Conservation (phyloP, 129 eudicot genomes). For the Lonicera japonica region DNA sequence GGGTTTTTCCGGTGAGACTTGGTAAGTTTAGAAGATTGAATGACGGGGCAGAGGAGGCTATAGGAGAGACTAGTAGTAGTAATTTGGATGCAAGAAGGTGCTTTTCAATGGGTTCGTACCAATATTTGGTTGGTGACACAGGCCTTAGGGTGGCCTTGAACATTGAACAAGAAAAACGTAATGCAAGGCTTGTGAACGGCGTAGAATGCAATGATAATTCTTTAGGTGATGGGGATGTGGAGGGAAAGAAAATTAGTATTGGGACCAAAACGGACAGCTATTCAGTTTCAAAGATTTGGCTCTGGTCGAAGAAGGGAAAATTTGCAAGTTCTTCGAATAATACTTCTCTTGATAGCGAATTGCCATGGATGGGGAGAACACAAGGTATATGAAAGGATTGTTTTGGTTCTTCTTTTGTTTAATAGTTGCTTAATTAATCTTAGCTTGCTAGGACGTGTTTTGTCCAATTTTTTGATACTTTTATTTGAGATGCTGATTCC, state of each 20-base stretch:
- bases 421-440: slow-evolving; percentile 13
- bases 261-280: slow-evolving; percentile 83
- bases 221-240: slow-evolving; percentile 30
- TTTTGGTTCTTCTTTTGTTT: slow-evolving; percentile 11
- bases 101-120: slow-evolving; percentile 88
- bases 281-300: slow-evolving; percentile 95
- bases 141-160: slow-evolving; percentile 53
- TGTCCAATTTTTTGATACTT: not conserved
- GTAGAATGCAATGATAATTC: slow-evolving; percentile 13
- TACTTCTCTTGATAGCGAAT: slow-evolving; percentile 41
- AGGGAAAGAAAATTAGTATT: slow-evolving; percentile 71
- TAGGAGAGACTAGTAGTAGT: slow-evolving; percentile 79
- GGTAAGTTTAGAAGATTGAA: slow-evolving; percentile 67
- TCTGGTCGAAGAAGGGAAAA: slow-evolving; percentile 86
- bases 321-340: slow-evolving; percentile 57
- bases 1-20: slow-evolving; percentile 67
- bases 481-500: slow-evolving; percentile 14
- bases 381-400: slow-evolving; percentile 37
- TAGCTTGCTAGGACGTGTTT: slow-evolving; percentile 24
- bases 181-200: slow-evolving; percentile 25
- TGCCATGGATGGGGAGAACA: slow-evolving; percentile 50
- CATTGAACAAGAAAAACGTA: slow-evolving; percentile 21
- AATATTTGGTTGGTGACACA: slow-evolving; percentile 65
- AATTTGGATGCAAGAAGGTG: slow-evolving; percentile 85
- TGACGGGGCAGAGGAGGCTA: slow-evolving; percentile 36